Percentiles rank a stretch among this genome's conserved stretches.
Evolutionary conservation across 768 basidiomycete genomes (phyloP).

Genomic region (Symmetrospora coprosmae): DNA sequence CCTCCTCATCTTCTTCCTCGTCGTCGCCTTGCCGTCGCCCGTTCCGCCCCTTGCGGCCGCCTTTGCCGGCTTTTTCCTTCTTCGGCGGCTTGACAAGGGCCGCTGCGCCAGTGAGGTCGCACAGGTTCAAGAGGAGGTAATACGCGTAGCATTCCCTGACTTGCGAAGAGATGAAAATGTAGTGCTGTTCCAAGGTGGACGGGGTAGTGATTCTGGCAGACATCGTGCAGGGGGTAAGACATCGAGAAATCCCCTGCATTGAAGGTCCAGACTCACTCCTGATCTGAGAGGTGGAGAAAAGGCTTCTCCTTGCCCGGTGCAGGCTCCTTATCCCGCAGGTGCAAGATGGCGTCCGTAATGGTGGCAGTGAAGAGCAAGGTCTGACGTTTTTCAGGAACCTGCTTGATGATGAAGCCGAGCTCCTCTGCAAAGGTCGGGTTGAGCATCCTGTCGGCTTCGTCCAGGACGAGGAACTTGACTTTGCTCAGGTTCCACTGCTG

Average conservation of each 20-base stretch:
- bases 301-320: slow-evolving; percentile 69
- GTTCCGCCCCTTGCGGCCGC: slow-evolving; percentile 32
- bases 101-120: slow-evolving; percentile 46
- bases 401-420: slow-evolving; percentile 57
- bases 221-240: slow-evolving; percentile 5
- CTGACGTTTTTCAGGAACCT: slow-evolving; percentile 67
- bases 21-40: slow-evolving; percentile 35
- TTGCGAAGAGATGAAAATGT: slow-evolving; percentile 84
- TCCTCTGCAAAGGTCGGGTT: slow-evolving; percentile 80
- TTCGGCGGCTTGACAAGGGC: slow-evolving; percentile 39
- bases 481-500: slow-evolving; percentile 76
- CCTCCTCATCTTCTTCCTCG: slow-evolving; percentile 7
- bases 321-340: slow-evolving; percentile 56
- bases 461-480: slow-evolving; percentile 80
- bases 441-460: slow-evolving; percentile 88
- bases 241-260: neutral
- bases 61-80: neutral
- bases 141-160: slow-evolving; percentile 84
- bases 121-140: slow-evolving; percentile 65
- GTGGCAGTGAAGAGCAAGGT: slow-evolving; percentile 96
- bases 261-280: slow-evolving; percentile 45
- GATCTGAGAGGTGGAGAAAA: slow-evolving; percentile 66
- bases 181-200: slow-evolving; percentile 68
- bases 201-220: slow-evolving; percentile 57
- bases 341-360: slow-evolving; percentile 69